These are phyloP conservation scores for Sarcodon aspratus DNA, from an alignment of 768 basidiomycete species.

Conservation along the genomic window DNA sequence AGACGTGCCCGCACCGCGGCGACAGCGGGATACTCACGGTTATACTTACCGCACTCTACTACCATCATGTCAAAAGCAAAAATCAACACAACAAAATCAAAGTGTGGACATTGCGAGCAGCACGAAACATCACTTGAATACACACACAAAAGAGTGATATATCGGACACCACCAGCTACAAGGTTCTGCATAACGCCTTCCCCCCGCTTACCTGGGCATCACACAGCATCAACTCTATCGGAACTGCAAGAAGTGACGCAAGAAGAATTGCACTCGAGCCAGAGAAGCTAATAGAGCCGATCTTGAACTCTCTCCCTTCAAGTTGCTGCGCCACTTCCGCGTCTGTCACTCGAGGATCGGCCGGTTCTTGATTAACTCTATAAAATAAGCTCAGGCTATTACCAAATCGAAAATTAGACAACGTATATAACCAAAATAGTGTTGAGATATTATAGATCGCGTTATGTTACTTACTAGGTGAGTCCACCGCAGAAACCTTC, in stretches of 20 bases:
- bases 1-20: no score
- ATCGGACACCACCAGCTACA: constrained; percentile 21
- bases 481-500: constrained; percentile 92
- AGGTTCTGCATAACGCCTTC: constrained; percentile 54
- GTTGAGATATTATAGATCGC: constrained; percentile 8
- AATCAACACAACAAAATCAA: no score
- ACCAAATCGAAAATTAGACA: constrained; percentile 1
- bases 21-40: no score
- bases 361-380: constrained; percentile 65
- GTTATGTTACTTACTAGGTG: constrained; percentile 60
- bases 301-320: constrained; percentile 82
- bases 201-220: constrained; percentile 59
- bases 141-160: no score
- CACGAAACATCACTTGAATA: no score
- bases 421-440: neutral
- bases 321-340: constrained; percentile 55
- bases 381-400: constrained; percentile 82
- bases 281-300: constrained; percentile 80
- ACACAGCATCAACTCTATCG: constrained; percentile 68
- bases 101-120: no score
- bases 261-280: constrained; percentile 63
- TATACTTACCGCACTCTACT: no score
- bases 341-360: constrained; percentile 33
- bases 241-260: constrained; percentile 57
- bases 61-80: no score